Evolutionary conservation across 2,329 filamentous ascomycete genomes (phyloP).

Genomic region (Phyllosticta citriasiana): DNA sequence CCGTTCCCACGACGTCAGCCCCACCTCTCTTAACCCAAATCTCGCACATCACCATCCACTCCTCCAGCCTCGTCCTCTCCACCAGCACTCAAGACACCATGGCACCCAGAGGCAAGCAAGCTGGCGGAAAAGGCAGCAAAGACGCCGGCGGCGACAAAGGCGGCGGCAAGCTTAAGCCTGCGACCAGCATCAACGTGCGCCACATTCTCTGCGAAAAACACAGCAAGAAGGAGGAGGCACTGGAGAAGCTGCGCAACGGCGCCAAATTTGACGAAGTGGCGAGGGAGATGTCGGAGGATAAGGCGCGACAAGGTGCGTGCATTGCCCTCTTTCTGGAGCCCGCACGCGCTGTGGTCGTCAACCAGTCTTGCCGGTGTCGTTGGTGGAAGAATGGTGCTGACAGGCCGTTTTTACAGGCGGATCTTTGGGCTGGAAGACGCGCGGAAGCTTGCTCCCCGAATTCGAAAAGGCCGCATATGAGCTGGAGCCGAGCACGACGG

Average conservation of each 20-base stretch:
- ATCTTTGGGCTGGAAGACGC: constrained; percentile 61
- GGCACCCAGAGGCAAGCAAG: constrained; percentile 5
- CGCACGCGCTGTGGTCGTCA: background rate
- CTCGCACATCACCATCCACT: background rate
- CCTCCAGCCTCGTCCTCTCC: background rate
- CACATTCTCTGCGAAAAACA: constrained; percentile 73
- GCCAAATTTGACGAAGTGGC: constrained; percentile 68
- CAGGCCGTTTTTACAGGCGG: constrained; percentile 45
- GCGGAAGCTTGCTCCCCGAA: constrained; percentile 54
- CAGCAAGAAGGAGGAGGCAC: constrained; percentile 65
- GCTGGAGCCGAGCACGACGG: constrained; percentile 55
- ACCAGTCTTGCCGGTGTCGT: background rate
- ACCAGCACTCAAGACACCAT: background rate
- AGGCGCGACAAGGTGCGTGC: constrained; percentile 50
- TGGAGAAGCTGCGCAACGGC: constrained; percentile 56
- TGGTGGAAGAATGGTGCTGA: background rate
- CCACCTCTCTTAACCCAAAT: background rate
- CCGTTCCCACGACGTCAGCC: background rate
- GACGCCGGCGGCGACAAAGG: constrained; percentile 24
- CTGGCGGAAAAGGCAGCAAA: background rate
- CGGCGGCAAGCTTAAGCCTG: constrained; percentile 47
- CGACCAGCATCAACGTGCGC: constrained; percentile 61
- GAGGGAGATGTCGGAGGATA: constrained; percentile 64
- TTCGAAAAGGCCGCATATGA: constrained; percentile 67
- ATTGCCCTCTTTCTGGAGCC: background rate